Base-by-base conservation (phyloP, 1,284 basidiomycete species). In the Rhodotorula sp. region DNA sequence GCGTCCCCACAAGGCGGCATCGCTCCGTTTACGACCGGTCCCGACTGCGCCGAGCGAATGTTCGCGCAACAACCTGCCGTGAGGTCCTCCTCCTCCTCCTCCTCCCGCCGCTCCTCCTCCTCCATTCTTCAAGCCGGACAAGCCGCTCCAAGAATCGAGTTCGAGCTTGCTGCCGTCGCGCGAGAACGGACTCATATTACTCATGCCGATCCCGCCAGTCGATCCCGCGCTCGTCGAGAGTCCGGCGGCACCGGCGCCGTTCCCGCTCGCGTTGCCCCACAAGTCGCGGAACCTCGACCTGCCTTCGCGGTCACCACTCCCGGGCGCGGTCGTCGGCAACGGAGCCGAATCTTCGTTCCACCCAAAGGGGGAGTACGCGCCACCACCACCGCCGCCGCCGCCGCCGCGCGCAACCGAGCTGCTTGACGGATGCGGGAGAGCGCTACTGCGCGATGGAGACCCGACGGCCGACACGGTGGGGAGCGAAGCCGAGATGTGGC, bases 111-210 rank as follows among this genome's bases (percentile, higher is more conserved):
- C n/a, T 30, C 67, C 29, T 62, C 51, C 49, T 42, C 75, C 44
- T 29, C 64, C 7, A 26, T 29, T 54, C 26, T 54, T 54, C 26
- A 54, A 26, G 37, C 57, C 58, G 3, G 58, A 51, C 26, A 53
- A 44, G 20, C 57, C 54, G 42, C 64, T 68, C 62, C 70, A 69
- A 29, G 65, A 64, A 1, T 54, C 37, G 33, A 54, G 53, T 29
- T 54, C 53, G 53, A 54, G 29, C 18, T 54, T 54, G 53, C 53
- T 62, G 0, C 71, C 68, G 59, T 76, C 77, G 29, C 78, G 67
- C 14, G 74, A 71, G 66, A 79, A 79, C 29, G 78, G 78, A 37
- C 75, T 77, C 77, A 76, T 78, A 64, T 78, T 78, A 44, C 69
- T 72, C 46, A 77, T 67, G 24, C 73, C 77, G 59, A 78, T 78